Evolutionary conservation across 129 eudicot species (phyloP).

Genomic region (Ambrosia artemisiifolia): DNA sequence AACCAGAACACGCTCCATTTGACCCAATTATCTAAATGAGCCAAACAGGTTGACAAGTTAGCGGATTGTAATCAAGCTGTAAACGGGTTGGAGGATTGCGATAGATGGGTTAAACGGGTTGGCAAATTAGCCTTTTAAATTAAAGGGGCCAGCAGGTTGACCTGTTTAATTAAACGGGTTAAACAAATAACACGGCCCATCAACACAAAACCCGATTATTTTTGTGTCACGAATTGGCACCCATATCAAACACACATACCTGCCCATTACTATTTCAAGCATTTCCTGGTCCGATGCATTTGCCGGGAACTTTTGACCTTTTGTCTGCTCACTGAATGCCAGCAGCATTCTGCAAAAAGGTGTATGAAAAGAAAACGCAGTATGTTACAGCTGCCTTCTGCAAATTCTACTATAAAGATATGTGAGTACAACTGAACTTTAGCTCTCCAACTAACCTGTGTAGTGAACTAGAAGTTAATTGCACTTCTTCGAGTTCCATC

Average conservation of each 20-base stretch:
- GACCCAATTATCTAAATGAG: no score
- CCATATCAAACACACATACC: slow-evolving; percentile 37
- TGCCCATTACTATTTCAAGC: slow-evolving; percentile 91
- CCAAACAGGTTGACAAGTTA: no score
- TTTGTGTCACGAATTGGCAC: no score
- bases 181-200: no score
- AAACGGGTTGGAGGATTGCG: no score
- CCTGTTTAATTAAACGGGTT: no score
- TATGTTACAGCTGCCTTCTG: background rate
- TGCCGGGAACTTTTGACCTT: slow-evolving; percentile 73
- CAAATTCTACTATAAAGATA: slow-evolving; percentile 12
- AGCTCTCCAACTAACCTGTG: slow-evolving; percentile 59
- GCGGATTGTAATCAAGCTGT: no score
- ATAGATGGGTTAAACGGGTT: no score
- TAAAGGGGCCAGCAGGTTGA: no score
- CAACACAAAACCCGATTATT: no score
- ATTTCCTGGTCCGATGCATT: slow-evolving; percentile 86
- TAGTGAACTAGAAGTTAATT: slow-evolving; percentile 79
- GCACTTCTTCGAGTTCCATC: slow-evolving; percentile 95
- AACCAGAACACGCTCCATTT: no score
- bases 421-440: background rate
- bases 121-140: no score
- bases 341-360: slow-evolving; percentile 70
- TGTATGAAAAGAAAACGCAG: background rate
- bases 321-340: slow-evolving; percentile 89